Conservation (phyloP, 2,329 filamentous ascomycete genomes). For the Fusarium lateritium region DNA sequence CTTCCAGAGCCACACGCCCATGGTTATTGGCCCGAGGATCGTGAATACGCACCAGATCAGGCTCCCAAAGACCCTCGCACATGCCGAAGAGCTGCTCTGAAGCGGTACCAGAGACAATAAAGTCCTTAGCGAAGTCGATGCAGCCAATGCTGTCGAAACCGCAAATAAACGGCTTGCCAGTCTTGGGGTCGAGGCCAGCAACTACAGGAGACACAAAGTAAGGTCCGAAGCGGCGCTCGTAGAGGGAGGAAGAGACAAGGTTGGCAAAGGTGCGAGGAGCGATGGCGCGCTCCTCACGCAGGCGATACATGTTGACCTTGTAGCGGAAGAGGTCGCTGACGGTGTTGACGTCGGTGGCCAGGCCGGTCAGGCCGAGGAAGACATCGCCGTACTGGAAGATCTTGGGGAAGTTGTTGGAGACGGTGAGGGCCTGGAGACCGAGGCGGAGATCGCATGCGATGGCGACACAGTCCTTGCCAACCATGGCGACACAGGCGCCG, state of each 20-base stretch:
- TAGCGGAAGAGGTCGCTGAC: constrained; percentile 98
- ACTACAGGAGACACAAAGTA: constrained; percentile 97
- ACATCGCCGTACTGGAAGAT: constrained; percentile 98
- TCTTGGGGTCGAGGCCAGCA: constrained; percentile 94
- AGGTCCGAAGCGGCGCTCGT: constrained; percentile 95
- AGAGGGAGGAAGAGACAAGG: constrained; percentile 90
- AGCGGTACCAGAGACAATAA: constrained; percentile 96
- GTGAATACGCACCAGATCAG: constrained; percentile 82
- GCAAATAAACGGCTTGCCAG: constrained; percentile 96
- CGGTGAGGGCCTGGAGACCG: constrained; percentile 94
- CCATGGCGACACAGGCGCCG: constrained; percentile 98
- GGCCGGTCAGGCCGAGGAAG: constrained; percentile 94
- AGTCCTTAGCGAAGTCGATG: constrained; percentile 99
- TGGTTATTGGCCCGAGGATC: not conserved
- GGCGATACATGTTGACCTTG: constrained; percentile 99
- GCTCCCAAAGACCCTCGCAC: constrained; percentile 98
- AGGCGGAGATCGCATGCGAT: constrained; percentile 99
- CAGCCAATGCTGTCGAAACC: constrained; percentile 99
- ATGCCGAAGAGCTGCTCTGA: constrained; percentile 99
- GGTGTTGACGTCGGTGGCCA: constrained; percentile 95
- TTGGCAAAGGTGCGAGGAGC: constrained; percentile 96
- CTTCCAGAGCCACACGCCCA: not conserved
- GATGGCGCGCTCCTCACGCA: constrained; percentile 98
- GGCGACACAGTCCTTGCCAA: constrained; percentile 99
- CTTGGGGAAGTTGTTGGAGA: constrained; percentile 99